phyloP scores from a whole-genome alignment of 1,284 basidiomycete species.

The Irpex lacteus region DNA sequence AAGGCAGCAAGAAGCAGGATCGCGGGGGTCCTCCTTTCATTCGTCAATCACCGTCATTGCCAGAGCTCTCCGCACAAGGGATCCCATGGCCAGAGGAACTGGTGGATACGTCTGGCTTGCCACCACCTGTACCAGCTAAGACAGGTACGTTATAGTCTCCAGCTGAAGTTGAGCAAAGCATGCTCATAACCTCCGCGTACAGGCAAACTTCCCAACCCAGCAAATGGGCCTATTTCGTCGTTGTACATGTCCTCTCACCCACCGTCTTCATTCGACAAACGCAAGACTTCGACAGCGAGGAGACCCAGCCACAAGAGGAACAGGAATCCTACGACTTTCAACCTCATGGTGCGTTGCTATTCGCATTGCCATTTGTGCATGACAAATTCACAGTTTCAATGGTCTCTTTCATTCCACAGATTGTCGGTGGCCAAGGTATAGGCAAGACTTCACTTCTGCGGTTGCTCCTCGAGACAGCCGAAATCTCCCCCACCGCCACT shows the following conservation, averaged over 20 bases:
- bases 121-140: slow-evolving; percentile 39
- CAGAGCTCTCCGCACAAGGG: slow-evolving; percentile 65
- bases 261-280: slow-evolving; percentile 56
- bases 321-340: slow-evolving; percentile 74
- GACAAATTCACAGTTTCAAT: background rate
- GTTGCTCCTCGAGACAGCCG: slow-evolving; percentile 71
- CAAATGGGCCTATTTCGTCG: slow-evolving; percentile 55
- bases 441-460: slow-evolving; percentile 76
- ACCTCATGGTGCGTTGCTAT: slow-evolving; percentile 63
- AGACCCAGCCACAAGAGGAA: slow-evolving; percentile 49
- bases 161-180: background rate
- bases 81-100: slow-evolving; percentile 80
- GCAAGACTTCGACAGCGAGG: slow-evolving; percentile 34
- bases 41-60: slow-evolving; percentile 70
- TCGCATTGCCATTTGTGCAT: background rate
- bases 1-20: slow-evolving; percentile 38
- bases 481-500: slow-evolving; percentile 68
- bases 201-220: slow-evolving; percentile 9
- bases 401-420: slow-evolving; percentile 37
- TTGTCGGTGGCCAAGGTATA: slow-evolving; percentile 74
- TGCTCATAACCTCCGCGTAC: slow-evolving; percentile 22
- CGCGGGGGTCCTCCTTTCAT: slow-evolving; percentile 41
- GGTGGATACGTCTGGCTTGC: slow-evolving; percentile 64
- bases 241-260: slow-evolving; percentile 59
- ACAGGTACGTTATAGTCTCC: slow-evolving; percentile 29